Evolutionary conservation across 495 filamentous ascomycete genomes (phyloP).

Genomic region (Daldinia bambusicola): DNA sequence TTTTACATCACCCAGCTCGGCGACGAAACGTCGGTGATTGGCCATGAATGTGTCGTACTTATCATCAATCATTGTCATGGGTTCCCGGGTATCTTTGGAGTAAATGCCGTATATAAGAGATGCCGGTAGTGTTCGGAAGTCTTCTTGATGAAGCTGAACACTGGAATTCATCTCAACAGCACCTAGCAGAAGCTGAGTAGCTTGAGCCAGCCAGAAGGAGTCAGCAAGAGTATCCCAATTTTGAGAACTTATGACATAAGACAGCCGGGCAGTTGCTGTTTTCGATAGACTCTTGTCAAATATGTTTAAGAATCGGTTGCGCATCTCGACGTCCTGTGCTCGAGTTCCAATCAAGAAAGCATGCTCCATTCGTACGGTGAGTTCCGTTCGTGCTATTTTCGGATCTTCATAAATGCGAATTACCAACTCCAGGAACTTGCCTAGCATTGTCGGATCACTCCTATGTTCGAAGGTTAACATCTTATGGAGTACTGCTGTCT

Average conservation of each 20-base stretch:
- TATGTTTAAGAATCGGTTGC: constrained; percentile 92
- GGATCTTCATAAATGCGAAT: constrained; percentile 97
- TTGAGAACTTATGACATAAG: constrained; percentile 89
- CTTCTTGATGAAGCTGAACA: constrained; percentile 79
- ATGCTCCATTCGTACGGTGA: constrained; percentile 96
- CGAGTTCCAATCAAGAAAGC: constrained; percentile 96
- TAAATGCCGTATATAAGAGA: constrained; percentile 76
- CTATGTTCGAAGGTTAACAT: constrained; percentile 95
- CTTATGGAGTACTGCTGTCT: constrained; percentile 95
- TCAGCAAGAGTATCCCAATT: constrained; percentile 97
- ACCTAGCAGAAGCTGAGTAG: constrained; percentile 88
- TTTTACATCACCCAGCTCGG: constrained; percentile 83
- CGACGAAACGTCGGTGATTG: constrained; percentile 80
- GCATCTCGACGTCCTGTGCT: constrained; percentile 95
- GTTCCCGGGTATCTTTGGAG: constrained; percentile 75
- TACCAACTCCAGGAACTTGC: constrained; percentile 92
- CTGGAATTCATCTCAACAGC: constrained; percentile 84
- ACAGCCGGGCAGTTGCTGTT: constrained; percentile 83
- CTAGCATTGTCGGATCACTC: constrained; percentile 81
- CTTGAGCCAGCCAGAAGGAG: constrained; percentile 96
- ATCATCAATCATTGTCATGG: constrained; percentile 79
- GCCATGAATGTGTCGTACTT: constrained; percentile 82
- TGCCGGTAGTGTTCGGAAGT: constrained; percentile 79
- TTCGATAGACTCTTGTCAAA: constrained; percentile 92
- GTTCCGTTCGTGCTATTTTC: constrained; percentile 91